Base-by-base conservation (phyloP, 768 basidiomycete genomes). In the Termitomyces sp. region DNA sequence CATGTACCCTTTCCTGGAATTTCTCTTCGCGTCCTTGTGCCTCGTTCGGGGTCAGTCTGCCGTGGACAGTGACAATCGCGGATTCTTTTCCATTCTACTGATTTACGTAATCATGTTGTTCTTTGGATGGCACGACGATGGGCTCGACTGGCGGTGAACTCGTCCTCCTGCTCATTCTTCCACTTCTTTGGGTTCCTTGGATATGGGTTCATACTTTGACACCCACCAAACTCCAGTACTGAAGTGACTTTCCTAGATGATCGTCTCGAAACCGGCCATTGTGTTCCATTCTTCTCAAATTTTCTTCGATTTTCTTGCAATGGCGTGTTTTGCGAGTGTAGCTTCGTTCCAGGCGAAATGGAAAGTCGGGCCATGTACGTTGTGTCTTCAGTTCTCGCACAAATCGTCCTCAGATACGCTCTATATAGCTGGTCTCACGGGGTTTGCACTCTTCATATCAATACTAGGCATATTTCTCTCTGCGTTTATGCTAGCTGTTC, bases 281-380 rank as follows among this genome's bases (percentile, higher is more conserved):
- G 79, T 92, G 57, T 86, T 87, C 68, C 85, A 90, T 69, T 70
- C 82, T 33, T 85, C 83, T 3, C 90, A 96, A 76, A 81, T 85
- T 55, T 95, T 98, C 79, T 94, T 96, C 85, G 88, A 89, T 70
- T 97, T 98, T 69, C 81, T 98, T 48, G 85, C 92, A 13, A 89
- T 96, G 85, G 89, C 88, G 49, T 95, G 93, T 68, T 94, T 93
- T 65, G 95, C 91, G 8, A 87, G 89, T 65, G 90, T 94, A 4
- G 95, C 95, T 0, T 76, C 79, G 22, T 98, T 96, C 72, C 95
- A 98, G 66, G 86, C 91, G 4, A 88, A 89, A 63, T 95, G 85
- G 84, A 68, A 78, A 11, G 81, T 96, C 24, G 91, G 91, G 8
- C 91, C 93, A 41, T 97, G 95, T 96, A 65, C 65, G 93, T 84